These are phyloP conservation scores for Fagopyrum esculentum DNA, from an alignment of 148 eudicot species.

Conservation along the genomic window DNA sequence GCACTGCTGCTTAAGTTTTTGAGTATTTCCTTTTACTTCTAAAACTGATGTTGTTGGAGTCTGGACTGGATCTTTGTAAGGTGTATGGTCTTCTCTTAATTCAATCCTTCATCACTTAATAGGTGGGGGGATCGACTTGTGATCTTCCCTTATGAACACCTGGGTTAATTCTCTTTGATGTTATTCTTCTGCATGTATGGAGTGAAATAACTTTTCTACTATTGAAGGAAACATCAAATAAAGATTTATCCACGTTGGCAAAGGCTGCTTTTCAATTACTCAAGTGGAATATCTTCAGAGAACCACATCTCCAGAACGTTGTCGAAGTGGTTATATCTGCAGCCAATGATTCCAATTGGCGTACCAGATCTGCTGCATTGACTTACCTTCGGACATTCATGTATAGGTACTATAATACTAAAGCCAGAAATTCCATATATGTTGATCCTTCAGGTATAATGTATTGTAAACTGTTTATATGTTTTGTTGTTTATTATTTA, in stretches of 20 bases:
- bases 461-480: not conserved
- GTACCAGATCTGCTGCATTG: conserved; percentile 91
- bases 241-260: conserved; percentile 86
- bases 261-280: conserved; percentile 94
- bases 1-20: not conserved
- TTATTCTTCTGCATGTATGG: not conserved
- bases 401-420: conserved; percentile 62
- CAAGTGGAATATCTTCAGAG: conserved; percentile 72
- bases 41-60: not conserved
- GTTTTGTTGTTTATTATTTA: conserved; percentile 18
- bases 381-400: conserved; percentile 85
- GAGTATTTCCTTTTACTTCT: not conserved
- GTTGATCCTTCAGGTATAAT: not conserved
- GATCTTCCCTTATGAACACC: not conserved
- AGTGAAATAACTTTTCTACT: conserved; percentile 3
- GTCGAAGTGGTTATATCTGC: conserved; percentile 66
- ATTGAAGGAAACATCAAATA: conserved; percentile 87
- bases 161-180: not conserved
- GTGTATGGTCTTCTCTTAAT: not conserved
- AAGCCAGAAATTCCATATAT: not conserved
- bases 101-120: not conserved
- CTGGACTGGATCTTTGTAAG: not conserved
- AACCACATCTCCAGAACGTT: conserved; percentile 66
- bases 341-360: conserved; percentile 91
- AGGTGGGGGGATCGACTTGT: not conserved